Conservation (phyloP, 1,284 basidiomycete species). For the Sporisorium reilianum region DNA sequence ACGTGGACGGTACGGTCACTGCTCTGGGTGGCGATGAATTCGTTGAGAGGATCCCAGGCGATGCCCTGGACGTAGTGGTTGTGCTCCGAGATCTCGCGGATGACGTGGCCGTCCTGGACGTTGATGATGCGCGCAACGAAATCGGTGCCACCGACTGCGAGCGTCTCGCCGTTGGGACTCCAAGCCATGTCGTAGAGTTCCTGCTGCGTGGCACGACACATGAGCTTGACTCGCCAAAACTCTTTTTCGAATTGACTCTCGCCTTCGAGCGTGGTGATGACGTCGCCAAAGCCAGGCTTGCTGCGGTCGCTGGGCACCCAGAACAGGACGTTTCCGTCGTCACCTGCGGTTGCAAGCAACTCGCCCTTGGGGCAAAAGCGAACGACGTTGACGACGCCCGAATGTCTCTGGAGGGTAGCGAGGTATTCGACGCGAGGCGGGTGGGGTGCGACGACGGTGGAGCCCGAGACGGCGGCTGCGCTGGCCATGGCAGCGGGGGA, state of each 20-base stretch:
- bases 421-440: conserved; percentile 92
- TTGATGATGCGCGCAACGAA: conserved; percentile 90
- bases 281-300: conserved; percentile 72
- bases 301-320: conserved; percentile 87
- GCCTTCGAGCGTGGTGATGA: conserved; percentile 74
- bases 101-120: conserved; percentile 74
- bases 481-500: conserved; percentile 71
- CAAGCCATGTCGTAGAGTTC: conserved; percentile 98
- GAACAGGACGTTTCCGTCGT: conserved; percentile 94
- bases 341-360: conserved; percentile 72
- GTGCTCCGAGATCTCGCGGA: conserved; percentile 67
- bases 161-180: conserved; percentile 93
- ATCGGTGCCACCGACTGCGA: conserved; percentile 95
- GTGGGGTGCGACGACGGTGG: conserved; percentile 71
- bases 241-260: conserved; percentile 91
- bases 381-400: conserved; percentile 94
- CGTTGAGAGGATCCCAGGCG: conserved; percentile 67
- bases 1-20: conserved; percentile 66
- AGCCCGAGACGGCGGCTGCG: conserved; percentile 75
- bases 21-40: conserved; percentile 67
- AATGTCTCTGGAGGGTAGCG: conserved; percentile 91
- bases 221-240: conserved; percentile 90
- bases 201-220: conserved; percentile 75
- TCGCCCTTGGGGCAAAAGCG: conserved; percentile 81
- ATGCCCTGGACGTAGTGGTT: conserved; percentile 68